These are phyloP conservation scores for Eleusine indica DNA, from an alignment of 176 grass and related monocot species.

Conservation along the genomic window DNA sequence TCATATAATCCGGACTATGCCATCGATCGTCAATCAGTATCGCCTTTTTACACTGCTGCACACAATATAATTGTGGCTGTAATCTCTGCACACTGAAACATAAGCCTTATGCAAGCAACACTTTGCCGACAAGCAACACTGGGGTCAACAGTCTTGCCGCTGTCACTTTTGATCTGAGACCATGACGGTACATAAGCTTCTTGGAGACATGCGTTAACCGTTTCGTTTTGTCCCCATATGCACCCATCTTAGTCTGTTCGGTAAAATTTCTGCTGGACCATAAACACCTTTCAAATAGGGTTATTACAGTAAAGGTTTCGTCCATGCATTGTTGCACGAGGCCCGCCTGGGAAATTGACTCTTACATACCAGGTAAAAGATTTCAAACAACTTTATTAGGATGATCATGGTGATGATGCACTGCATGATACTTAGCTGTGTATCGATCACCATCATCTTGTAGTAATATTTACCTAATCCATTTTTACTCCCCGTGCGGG, in stretches of 20 bases:
- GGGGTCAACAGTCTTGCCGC: constrained; percentile 13
- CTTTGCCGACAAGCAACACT: constrained; percentile 49
- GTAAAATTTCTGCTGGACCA: constrained; percentile 19
- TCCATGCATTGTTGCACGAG: not conserved
- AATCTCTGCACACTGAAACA: not conserved
- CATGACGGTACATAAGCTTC: not conserved
- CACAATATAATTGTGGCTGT: not conserved
- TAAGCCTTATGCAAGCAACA: constrained; percentile 43
- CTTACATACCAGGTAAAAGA: constrained; percentile 37
- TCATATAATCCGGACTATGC: not conserved
- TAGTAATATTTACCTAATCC: constrained; percentile 32
- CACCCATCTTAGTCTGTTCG: not conserved
- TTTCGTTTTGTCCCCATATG: constrained; percentile 15
- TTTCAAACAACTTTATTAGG: constrained; percentile 40
- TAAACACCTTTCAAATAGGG: constrained; percentile 26
- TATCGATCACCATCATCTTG: constrained; percentile 8
- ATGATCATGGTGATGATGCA: constrained; percentile 25
- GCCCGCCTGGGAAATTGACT: not conserved
- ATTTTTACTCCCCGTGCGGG: constrained; percentile 16
- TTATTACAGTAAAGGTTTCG: not conserved
- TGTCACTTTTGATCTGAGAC: not conserved
- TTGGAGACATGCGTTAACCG: not conserved
- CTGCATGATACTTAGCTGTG: not conserved
- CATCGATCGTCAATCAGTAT: not conserved
- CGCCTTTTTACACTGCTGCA: not conserved